Conservation (phyloP, 169 alveolate species). For the Plasmodium falciparum region DNA sequence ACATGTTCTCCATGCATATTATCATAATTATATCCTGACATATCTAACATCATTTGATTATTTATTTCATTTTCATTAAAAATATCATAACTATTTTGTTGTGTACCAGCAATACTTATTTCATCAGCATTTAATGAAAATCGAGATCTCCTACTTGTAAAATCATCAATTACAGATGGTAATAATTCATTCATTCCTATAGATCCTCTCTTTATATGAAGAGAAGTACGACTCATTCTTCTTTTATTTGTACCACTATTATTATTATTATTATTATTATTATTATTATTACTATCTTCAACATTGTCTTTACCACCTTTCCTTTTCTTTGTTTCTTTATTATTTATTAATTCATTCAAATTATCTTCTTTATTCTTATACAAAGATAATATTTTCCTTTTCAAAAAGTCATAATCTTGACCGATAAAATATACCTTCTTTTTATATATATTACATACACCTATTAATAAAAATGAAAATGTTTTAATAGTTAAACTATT, state of each 20-base stretch:
- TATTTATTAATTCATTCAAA: conserved; percentile 34
- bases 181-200: conserved; percentile 43
- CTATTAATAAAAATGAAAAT: conserved; percentile 69
- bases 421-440: conserved; percentile 72
- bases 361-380: conserved; percentile 66
- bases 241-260: conserved; percentile 22
- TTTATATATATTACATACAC: conserved; percentile 73
- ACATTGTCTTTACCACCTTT: conserved; percentile 58
- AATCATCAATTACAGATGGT: conserved; percentile 66
- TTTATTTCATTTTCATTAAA: conserved; percentile 72
- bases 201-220: conserved; percentile 73
- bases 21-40: conserved; percentile 40
- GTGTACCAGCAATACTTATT: conserved; percentile 67
- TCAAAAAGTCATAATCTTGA: conserved; percentile 72
- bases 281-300: neutral
- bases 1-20: conserved; percentile 14
- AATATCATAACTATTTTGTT: conserved; percentile 28
- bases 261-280: too few species aligned
- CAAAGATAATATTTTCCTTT: conserved; percentile 68
- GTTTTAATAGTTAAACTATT: conserved; percentile 70
- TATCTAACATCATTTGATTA: conserved; percentile 58
- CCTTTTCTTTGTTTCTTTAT: conserved; percentile 45
- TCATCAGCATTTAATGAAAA: conserved; percentile 72
- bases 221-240: conserved; percentile 50
- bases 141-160: conserved; percentile 53